These are phyloP conservation scores for Kodamaea neixiangensis DNA, from an alignment of 805 yeast species.

Conservation along the genomic window DNA sequence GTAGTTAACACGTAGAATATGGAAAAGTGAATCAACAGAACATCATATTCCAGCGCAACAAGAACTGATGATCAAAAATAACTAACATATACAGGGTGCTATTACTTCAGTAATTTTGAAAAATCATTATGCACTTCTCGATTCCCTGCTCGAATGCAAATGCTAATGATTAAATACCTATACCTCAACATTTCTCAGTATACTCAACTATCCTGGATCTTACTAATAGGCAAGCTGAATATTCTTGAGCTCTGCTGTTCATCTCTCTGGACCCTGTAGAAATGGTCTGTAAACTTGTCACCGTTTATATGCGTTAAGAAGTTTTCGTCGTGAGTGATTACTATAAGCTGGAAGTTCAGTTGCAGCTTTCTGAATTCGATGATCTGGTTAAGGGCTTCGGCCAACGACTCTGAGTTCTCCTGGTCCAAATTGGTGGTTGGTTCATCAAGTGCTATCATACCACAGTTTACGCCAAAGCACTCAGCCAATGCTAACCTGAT, in stretches of 20 bases:
- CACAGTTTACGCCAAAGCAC: slow-evolving; percentile 93
- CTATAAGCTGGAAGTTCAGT: slow-evolving; percentile 88
- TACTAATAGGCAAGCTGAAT: slow-evolving; percentile 44
- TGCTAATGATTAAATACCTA: no score
- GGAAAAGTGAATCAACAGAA: no score
- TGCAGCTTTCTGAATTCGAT: slow-evolving; percentile 76
- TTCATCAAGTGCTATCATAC: slow-evolving; percentile 94
- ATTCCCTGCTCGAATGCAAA: no score
- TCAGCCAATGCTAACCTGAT: slow-evolving; percentile 92
- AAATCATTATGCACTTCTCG: no score
- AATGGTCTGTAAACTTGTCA: slow-evolving; percentile 79
- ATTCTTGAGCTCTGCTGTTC: slow-evolving; percentile 80
- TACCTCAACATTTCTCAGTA: no score
- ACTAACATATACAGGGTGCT: no score
- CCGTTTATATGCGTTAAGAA: slow-evolving; percentile 87
- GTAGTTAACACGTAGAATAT: no score
- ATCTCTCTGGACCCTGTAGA: slow-evolving; percentile 78
- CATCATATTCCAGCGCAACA: no score
- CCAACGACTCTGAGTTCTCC: slow-evolving; percentile 86
- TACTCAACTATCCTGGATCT: slow-evolving; percentile 33
- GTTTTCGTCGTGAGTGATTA: slow-evolving; percentile 95
- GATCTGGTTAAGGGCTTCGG: slow-evolving; percentile 72
- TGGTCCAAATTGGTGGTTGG: slow-evolving; percentile 95
- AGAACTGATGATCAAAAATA: no score
- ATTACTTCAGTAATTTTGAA: no score